Base-by-base conservation (phyloP, 345 rosid genomes). In the Eucalyptus brandiana region DNA sequence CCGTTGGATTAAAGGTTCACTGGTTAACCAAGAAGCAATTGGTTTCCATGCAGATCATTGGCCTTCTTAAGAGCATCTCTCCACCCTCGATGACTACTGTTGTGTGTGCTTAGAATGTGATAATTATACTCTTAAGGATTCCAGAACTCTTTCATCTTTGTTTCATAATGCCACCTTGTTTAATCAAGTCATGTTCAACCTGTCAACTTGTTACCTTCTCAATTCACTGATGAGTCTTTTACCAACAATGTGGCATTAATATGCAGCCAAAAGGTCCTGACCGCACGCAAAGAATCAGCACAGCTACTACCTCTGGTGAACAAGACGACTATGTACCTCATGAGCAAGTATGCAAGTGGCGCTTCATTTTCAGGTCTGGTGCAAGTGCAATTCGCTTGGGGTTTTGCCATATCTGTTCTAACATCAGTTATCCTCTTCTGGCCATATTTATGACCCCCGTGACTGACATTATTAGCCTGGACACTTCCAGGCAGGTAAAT, bases 261-360 rank as follows among this genome's bases (percentile, higher is more conserved):
- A 47, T 93, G 92, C 95, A 97, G 99, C 83, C 94, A 91, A 90
- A 97, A 96, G 92, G 90, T 97, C 85, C 87, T 97, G 54, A 97
- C 95, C 58, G 90, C 92, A 21, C 91, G 99, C 93, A 95, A 94
- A 90, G 99, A 97, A 85, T 97, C 97, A 10, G 98, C 95, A 45
- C 42, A 49, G 18, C 91, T 97, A 21, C 91, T 96, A 18, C 99
- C 99, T 3, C 93, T 97, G 26, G 98, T 97, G 88, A 97, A 97
- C 94, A 95, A 93, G 96, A 94, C 94, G 53, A 94, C 92, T 89
- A 94, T 97, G 92, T 94, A 97, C 92, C 32, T 93, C 34, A 89
- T 92, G 60, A 92, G 95, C 89, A 49, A 87, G 48, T 91, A 88
- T 69, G 49, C 90, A 37, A 91, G 88, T 16, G 56, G 94, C 18